Base-by-base conservation (phyloP, 352 stramenopile species). In the Phytophthora pseudosyringae region DNA sequence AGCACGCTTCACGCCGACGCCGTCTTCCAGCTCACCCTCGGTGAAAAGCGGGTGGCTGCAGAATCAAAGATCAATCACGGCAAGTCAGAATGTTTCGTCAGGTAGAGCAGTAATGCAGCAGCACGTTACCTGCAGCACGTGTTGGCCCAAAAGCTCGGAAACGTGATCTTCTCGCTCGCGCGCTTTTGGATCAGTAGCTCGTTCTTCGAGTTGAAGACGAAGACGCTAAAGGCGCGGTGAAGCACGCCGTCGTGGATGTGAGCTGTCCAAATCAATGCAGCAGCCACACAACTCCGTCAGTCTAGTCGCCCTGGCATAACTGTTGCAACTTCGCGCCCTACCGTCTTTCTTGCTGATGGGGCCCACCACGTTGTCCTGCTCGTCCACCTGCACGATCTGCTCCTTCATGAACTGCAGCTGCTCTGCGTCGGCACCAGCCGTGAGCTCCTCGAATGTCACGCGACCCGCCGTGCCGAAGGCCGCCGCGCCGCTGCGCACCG, bases 101-200 rank as follows among this genome's bases (percentile, higher is more conserved):
- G 18, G 8, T 44, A 35, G 6, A 5, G 33, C 8, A 31, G 18
- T 29, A 52, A 51, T 54, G 35, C 4, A 64, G 26, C 21, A 40
- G 12, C 10, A 62, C 32, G 57, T 50, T 51, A 88, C 79, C 79
- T 98, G 81, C 98, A 99, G 75, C 98, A 99, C 12, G 98, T 99
- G 77, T 99, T 99, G 13, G 98, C 98, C 98, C 98, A 99, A 32
- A 98, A 97, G 70, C 92, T 89, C 12, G 98, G 97, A 75, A 99
- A 99, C 25, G 98, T 99, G 77, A 99, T 99, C 80, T 99, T 99
- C 45, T 94, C 89, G 2, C 75, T 75, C 1, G 97, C 93, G 15
- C 98, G 87, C 84, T 99, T 91, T 66, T 96, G 88, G 43, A 96
- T 90, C 35, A 96, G 70, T 45, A 96, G 58, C 61, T 94, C 81